Percentiles rank a stretch among this genome's conserved stretches.
Conservation (phyloP, 1,139 yeast genomes). For the Barnettozyma hawaiiensis region DNA sequence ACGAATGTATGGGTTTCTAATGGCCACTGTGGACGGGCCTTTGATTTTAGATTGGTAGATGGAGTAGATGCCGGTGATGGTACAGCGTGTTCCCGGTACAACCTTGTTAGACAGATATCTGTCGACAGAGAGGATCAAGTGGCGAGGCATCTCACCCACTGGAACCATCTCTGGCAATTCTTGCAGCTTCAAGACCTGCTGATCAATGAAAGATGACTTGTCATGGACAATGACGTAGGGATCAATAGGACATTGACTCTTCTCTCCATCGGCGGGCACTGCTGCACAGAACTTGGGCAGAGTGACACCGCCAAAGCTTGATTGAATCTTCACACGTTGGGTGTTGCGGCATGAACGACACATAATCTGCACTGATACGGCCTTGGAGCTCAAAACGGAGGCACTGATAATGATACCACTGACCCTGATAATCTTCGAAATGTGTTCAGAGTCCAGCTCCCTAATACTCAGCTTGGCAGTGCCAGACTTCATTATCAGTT, state of each 20-base stretch:
- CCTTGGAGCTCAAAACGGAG: conserved; percentile 83
- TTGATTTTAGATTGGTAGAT: conserved; percentile 70
- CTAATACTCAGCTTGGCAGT: conserved; percentile 73
- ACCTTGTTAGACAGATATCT: conserved; percentile 85
- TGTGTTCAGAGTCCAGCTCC: conserved; percentile 80
- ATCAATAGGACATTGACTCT: conserved; percentile 41
- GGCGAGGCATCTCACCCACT: conserved; percentile 98
- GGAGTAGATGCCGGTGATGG: conserved; percentile 86
- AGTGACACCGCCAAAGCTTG: conserved; percentile 75
- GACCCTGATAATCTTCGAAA: conserved; percentile 82
- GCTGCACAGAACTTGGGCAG: conserved; percentile 70
- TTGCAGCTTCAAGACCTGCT: conserved; percentile 87
- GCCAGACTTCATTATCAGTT: conserved; percentile 68
- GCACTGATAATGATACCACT: conserved; percentile 94
- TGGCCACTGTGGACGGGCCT: conserved; percentile 66
- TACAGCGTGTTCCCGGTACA: conserved; percentile 93
- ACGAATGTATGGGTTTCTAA: conserved; percentile 85
- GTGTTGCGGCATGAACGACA: conserved; percentile 88
- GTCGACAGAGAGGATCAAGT: conserved; percentile 81
- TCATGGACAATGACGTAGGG: conserved; percentile 94
- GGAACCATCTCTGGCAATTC: conserved; percentile 98
- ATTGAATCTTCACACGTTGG: conserved; percentile 53
- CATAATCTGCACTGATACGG: conserved; percentile 76
- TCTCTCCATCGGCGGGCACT: conserved; percentile 47
- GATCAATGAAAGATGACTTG: conserved; percentile 86